These are phyloP conservation scores for Calvatia gigantea DNA, from an alignment of 768 basidiomycete species.

Conservation along the genomic window DNA sequence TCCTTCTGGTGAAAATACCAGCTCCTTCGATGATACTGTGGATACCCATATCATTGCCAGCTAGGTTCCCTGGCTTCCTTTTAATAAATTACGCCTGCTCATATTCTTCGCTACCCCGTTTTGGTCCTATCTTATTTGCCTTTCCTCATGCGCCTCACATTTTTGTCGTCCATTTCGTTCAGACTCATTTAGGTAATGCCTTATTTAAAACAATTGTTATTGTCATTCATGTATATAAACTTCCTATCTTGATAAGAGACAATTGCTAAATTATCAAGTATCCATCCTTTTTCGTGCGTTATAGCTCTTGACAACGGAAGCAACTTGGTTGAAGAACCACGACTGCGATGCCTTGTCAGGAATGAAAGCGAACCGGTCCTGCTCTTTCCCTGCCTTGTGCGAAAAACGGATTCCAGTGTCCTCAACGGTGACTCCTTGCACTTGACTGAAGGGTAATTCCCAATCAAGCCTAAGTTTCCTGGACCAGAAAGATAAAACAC, in stretches of 20 bases:
- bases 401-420: conserved; percentile 88
- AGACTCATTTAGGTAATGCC: conserved; percentile 13
- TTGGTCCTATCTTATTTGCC: conserved; percentile 12
- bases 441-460: conserved; percentile 85
- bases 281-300: conserved; percentile 77
- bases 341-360: conserved; percentile 69
- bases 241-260: conserved; percentile 6
- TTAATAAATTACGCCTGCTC: conserved; percentile 14
- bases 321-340: conserved; percentile 81
- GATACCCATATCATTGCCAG: neutral
- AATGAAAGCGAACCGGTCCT: conserved; percentile 75
- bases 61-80: neutral
- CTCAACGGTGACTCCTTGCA: conserved; percentile 86
- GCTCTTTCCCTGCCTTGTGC: conserved; percentile 71
- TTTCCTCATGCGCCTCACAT: conserved; percentile 14
- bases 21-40: neutral
- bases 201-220: conserved; percentile 13
- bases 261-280: conserved; percentile 17
- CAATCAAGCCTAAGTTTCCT: conserved; percentile 83
- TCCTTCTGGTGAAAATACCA: neutral
- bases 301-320: conserved; percentile 71
- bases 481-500: conserved; percentile 82
- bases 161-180: conserved; percentile 1
- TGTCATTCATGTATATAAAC: conserved; percentile 9
- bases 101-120: neutral